Conservation (phyloP, 2,329 filamentous ascomycete genomes). For the Fusarium napiforme region DNA sequence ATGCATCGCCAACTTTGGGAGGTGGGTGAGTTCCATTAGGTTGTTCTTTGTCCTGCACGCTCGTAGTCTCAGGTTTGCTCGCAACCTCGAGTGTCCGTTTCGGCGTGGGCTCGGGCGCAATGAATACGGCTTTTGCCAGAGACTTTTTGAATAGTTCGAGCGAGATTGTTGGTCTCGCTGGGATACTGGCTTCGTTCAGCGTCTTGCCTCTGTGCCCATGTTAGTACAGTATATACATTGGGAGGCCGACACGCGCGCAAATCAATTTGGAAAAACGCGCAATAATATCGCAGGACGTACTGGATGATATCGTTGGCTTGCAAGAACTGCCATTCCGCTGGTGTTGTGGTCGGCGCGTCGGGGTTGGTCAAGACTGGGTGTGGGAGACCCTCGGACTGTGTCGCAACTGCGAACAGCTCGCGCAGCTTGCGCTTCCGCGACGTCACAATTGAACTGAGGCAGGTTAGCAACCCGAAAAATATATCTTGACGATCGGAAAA, state of each 20-base stretch:
- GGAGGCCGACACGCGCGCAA: conserved; percentile 29
- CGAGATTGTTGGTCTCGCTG: conserved; percentile 58
- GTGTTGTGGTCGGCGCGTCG: conserved; percentile 64
- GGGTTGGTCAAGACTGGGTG: conserved; percentile 66
- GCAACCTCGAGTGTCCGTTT: conserved; percentile 15
- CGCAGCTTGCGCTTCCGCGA: conserved; percentile 92
- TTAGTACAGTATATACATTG: conserved; percentile 39
- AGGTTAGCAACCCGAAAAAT: conserved; percentile 57
- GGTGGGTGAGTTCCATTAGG: conserved; percentile 13
- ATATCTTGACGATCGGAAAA: conserved; percentile 62
- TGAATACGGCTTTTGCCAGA: conserved; percentile 46
- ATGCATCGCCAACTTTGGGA: conserved; percentile 24
- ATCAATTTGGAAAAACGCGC: conserved; percentile 26
- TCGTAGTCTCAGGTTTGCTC: conserved; percentile 13
- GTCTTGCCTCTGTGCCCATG: conserved; percentile 50
- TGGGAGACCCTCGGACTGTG: conserved; percentile 71
- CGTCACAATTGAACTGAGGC: conserved; percentile 74
- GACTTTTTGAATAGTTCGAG: conserved; percentile 57
- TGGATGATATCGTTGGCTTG: conserved; percentile 67
- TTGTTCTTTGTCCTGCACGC: conserved; percentile 22
- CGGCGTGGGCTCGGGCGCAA: conserved; percentile 26
- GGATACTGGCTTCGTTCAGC: conserved; percentile 65
- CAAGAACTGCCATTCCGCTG: conserved; percentile 66
- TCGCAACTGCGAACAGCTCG: conserved; percentile 85
- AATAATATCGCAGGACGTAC: conserved; percentile 57